Conservation (phyloP, 1,284 basidiomycete species). For the Violaceomyces palustris region DNA sequence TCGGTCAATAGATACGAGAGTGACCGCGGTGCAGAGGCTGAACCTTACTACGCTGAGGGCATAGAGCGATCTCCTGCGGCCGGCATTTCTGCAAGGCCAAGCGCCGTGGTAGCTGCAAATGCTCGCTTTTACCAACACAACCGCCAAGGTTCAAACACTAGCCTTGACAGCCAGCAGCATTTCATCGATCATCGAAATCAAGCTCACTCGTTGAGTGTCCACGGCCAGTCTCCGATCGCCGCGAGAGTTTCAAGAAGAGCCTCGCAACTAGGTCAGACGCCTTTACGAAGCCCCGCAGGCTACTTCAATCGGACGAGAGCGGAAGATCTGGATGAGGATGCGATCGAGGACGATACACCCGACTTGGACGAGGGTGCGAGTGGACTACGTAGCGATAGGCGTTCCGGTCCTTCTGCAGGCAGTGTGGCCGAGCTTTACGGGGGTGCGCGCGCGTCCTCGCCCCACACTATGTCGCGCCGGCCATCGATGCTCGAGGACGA, state of each 20-base stretch:
- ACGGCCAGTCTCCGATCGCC: slow-evolving; percentile 37
- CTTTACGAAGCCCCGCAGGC: slow-evolving; percentile 21
- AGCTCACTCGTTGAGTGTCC: slow-evolving; percentile 36
- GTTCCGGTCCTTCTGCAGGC: too few relatives aligned
- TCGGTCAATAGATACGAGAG: not conserved
- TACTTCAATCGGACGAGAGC: slow-evolving; percentile 3
- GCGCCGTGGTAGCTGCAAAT: slow-evolving; percentile 14
- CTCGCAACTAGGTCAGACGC: slow-evolving; percentile 16
- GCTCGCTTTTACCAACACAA: slow-evolving; percentile 48
- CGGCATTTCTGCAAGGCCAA: slow-evolving; percentile 15
- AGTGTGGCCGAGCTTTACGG: slow-evolving; percentile 4
- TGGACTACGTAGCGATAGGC: too few relatives aligned
- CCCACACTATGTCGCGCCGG: slow-evolving; percentile 25
- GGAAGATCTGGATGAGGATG: slow-evolving; percentile 5
- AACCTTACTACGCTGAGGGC: slow-evolving; percentile 26
- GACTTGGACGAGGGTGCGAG: too few relatives aligned
- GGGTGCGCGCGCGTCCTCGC: slow-evolving; percentile 3
- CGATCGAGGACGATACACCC: slow-evolving; percentile 27
- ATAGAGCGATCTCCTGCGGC: slow-evolving; percentile 11
- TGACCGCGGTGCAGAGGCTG: slow-evolving; percentile 11
- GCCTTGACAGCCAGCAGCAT: slow-evolving; percentile 47
- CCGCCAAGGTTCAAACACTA: slow-evolving; percentile 43
- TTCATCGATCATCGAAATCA: slow-evolving; percentile 52
- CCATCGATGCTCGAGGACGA: slow-evolving; percentile 42
- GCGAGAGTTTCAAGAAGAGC: slow-evolving; percentile 13